Conservation (phyloP, 257 asterid species). For the Leonotis leonurus region DNA sequence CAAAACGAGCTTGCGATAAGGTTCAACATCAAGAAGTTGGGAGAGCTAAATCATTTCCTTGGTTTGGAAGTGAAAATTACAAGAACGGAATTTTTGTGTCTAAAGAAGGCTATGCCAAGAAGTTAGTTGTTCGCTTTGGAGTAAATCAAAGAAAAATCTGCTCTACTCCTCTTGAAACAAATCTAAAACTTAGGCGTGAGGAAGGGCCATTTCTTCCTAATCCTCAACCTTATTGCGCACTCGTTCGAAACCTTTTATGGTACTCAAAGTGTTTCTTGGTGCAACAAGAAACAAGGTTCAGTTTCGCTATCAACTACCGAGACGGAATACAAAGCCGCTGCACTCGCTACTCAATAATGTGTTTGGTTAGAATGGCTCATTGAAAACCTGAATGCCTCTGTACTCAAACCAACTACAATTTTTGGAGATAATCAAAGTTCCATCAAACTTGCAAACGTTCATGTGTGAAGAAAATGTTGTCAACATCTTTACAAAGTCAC, state of each 20-base stretch:
- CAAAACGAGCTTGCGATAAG: neutral
- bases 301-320: conserved; percentile 12
- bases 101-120: conserved; percentile 7
- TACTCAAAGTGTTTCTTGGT: conserved; percentile 7
- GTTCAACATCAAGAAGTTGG: conserved; percentile 17
- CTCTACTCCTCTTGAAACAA: conserved; percentile 10
- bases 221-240: neutral
- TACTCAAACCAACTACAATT: neutral
- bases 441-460: neutral
- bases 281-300: neutral
- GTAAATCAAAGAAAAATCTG: neutral
- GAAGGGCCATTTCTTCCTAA: neutral
- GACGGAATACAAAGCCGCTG: neutral
- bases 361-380: conserved; percentile 8
- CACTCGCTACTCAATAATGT: conserved; percentile 15
- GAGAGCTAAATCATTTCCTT: conserved; percentile 6
- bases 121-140: neutral
- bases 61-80: neutral
- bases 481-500: too few species aligned
- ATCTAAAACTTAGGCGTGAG: neutral
- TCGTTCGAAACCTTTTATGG: conserved; percentile 6
- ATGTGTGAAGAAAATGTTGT: neutral
- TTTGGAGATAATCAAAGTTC: neutral
- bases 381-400: neutral
- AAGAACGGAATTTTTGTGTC: neutral